Evolutionary conservation across 768 basidiomycete genomes (phyloP).

Genomic region (Strobilomyces dryophilus): DNA sequence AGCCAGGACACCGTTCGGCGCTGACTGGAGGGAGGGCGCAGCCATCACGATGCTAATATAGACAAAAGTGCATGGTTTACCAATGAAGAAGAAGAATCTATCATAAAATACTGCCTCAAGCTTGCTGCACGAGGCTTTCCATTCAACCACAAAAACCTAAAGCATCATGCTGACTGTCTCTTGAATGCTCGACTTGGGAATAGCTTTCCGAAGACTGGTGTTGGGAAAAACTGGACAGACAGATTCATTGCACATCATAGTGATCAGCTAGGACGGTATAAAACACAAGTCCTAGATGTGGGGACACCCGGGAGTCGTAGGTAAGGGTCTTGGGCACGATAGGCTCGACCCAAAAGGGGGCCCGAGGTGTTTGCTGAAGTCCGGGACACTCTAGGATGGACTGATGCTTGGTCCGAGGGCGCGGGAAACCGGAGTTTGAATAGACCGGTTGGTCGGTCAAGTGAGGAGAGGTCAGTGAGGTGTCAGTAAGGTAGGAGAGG

Average conservation of each 20-base stretch:
- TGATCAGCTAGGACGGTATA: neutral
- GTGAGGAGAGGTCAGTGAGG: too few relatives aligned
- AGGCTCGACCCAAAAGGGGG: too few relatives aligned
- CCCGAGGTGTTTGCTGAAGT: too few relatives aligned
- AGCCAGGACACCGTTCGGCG: too few relatives aligned
- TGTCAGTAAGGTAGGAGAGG: too few relatives aligned
- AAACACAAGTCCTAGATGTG: too few relatives aligned
- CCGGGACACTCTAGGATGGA: too few relatives aligned
- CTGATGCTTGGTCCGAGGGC: too few relatives aligned
- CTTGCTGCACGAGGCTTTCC: neutral
- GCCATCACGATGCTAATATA: neutral
- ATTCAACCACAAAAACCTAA: neutral
- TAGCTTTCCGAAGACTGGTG: neutral
- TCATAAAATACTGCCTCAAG: neutral
- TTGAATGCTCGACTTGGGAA: neutral
- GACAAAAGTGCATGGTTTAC: neutral
- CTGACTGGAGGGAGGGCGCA: neutral
- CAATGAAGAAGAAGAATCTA: neutral
- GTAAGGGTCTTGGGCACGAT: too few relatives aligned
- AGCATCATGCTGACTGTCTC: neutral
- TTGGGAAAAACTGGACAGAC: neutral
- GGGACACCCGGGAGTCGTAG: too few relatives aligned
- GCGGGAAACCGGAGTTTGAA: too few relatives aligned
- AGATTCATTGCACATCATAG: neutral
- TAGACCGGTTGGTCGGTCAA: too few relatives aligned